These are phyloP conservation scores for Oryza rufipogon DNA, from an alignment of 176 grass and related monocot genomes.

Conservation along the genomic window DNA sequence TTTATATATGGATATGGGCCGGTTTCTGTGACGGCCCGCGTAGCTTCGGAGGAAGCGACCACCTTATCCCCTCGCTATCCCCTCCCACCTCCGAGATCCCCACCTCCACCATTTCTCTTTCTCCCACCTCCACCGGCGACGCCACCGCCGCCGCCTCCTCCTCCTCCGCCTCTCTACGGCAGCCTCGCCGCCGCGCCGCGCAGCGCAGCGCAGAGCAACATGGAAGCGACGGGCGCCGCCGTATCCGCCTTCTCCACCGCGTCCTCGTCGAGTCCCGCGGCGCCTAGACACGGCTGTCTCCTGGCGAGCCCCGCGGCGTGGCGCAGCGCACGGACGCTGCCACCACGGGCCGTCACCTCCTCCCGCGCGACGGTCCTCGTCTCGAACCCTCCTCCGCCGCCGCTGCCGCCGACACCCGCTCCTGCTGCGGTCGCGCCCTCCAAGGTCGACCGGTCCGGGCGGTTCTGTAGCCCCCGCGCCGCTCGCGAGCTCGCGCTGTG, in stretches of 20 bases:
- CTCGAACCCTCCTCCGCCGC: conserved; percentile 33
- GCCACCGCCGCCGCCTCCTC: background rate
- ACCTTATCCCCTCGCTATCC: conserved; percentile 60
- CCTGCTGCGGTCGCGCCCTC: background rate
- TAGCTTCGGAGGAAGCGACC: background rate
- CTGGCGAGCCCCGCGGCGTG: background rate
- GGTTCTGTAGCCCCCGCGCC: conserved; percentile 85
- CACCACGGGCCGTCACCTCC: conserved; percentile 39
- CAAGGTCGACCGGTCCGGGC: conserved; percentile 76
- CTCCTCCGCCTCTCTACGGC: conserved; percentile 31
- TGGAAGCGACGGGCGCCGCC: conserved; percentile 33
- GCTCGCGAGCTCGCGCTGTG: conserved; percentile 94
- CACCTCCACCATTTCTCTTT: conserved; percentile 22
- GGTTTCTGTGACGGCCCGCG: too few relatives aligned
- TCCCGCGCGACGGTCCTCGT: conserved; percentile 36
- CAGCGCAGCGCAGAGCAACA: conserved; percentile 29
- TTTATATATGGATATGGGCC: too few relatives aligned
- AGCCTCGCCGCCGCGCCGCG: conserved; percentile 7
- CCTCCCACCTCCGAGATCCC: background rate
- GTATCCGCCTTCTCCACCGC: background rate
- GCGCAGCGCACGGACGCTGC: conserved; percentile 13
- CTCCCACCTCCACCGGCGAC: background rate
- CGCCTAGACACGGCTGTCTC: background rate
- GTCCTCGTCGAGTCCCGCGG: background rate
- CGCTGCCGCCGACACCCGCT: background rate